These are phyloP conservation scores for Thalassiosira pacifica DNA, from an alignment of 352 stramenopile species.

Conservation along the genomic window DNA sequence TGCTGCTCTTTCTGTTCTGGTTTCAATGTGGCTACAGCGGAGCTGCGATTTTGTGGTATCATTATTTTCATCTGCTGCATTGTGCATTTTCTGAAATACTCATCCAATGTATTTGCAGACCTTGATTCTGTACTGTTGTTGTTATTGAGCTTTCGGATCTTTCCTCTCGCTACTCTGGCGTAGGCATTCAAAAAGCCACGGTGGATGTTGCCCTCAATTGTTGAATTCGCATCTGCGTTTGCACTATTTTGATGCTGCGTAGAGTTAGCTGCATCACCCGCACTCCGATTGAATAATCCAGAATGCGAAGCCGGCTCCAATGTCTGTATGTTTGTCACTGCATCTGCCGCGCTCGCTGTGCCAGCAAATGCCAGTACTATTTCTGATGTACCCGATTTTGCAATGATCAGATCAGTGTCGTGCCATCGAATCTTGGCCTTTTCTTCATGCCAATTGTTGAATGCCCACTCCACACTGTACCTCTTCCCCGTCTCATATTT, in stretches of 20 bases:
- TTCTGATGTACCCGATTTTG: constrained; percentile 40
- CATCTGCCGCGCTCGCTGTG: constrained; percentile 54
- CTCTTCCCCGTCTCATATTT: constrained; percentile 35
- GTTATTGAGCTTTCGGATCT: constrained; percentile 50
- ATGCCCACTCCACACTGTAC: constrained; percentile 54
- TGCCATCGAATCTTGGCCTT: constrained; percentile 60
- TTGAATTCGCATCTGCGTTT: not conserved
- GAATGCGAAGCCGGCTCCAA: constrained; percentile 69
- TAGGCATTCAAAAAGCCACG: constrained; percentile 75
- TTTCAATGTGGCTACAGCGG: too few relatives aligned
- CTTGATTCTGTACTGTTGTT: not conserved
- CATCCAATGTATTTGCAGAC: constrained; percentile 29
- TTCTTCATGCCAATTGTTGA: constrained; percentile 69
- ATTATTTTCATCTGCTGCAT: too few relatives aligned
- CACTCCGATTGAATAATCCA: constrained; percentile 48
- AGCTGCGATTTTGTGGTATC: too few relatives aligned
- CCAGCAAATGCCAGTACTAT: constrained; percentile 67
- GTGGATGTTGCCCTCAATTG: constrained; percentile 60
- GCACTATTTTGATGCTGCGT: too few relatives aligned
- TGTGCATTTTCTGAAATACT: constrained; percentile 40
- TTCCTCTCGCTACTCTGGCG: constrained; percentile 53
- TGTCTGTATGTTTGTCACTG: constrained; percentile 71
- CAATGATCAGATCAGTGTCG: constrained; percentile 69
- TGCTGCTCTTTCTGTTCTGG: too few relatives aligned
- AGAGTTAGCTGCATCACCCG: too few relatives aligned